Evolutionary conservation across 441 rosid species (phyloP), one percentile per base, ranked within the genome.

Genomic region (Erysimum cheiri): DNA sequence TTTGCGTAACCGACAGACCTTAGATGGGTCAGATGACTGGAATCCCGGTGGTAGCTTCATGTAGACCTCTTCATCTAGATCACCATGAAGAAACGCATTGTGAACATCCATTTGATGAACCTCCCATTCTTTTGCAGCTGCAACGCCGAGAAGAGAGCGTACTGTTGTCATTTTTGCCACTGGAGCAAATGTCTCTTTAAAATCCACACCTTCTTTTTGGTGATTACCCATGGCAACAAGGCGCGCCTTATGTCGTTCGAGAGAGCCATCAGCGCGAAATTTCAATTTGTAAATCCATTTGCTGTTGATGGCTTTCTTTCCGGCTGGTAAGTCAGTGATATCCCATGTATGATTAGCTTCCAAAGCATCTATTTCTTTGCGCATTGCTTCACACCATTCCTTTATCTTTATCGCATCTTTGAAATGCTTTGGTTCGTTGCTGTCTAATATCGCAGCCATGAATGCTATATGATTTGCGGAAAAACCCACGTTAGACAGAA

Each of bases 11-110:
- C 6, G n/a, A 0, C 14, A 39, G 0, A 39, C 43, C 6, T 39
- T 39, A 7, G n/a, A 4, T 0, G 2, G n/a, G 4, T 11, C 14
- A 1, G 2, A 4, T 0, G 5, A 3, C 0, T 9, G 3, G 1
- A 10, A 36, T 0, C 40, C 40, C 1, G 13, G 40, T 3, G 13
- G 40, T 0, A 4, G 4, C 0, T 2, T 41, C 47, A 41, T 41
- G 1, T 41, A 41, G 0, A 41, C 8, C 0, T 41, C 19, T 5
- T 41, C 47, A 0, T n/a, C 8, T 0, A 41, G 8, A 41, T 41
- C 47, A 0, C 47, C 47, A n/a, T 41, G 47, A 0, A 41, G 2
- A 6, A n/a, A 41, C 0, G 17, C 17, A 0, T 41, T 41, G 1
- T 41, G 8, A 0, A 41, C 3, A 2, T 41, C 47, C 47, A n/a